Evolutionary conservation across 176 grass and related monocot species (phyloP).

Genomic region (Oropetium thomaeum): DNA sequence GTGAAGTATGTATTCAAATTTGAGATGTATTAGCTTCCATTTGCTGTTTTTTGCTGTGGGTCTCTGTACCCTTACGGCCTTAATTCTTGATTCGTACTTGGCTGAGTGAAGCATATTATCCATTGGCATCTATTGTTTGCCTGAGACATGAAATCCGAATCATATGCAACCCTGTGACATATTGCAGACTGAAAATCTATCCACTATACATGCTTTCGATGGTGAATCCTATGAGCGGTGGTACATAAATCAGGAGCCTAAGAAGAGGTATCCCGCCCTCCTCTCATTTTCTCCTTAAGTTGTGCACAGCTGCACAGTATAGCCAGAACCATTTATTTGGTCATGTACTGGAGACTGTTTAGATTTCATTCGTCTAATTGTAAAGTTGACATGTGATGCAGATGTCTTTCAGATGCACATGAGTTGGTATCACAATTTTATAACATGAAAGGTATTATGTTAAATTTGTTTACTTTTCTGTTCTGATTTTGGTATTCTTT

Average conservation of each 20-base stretch:
- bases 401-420: slow-evolving; percentile 38
- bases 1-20: background rate
- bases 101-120: background rate
- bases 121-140: background rate
- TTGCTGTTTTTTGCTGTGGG: background rate
- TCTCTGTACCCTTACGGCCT: background rate
- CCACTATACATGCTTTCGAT: slow-evolving; percentile 51
- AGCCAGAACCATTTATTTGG: background rate
- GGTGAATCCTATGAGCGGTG: slow-evolving; percentile 44
- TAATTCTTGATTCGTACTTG: background rate
- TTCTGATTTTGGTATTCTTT: background rate
- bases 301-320: background rate
- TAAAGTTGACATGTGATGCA: background rate
- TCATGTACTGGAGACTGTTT: background rate
- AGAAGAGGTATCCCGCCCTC: slow-evolving; percentile 35
- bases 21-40: background rate
- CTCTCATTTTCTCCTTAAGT: background rate
- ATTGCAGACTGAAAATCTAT: slow-evolving; percentile 44
- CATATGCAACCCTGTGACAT: background rate
- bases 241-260: slow-evolving; percentile 47
- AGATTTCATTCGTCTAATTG: background rate
- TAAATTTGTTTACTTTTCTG: background rate
- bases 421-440: slow-evolving; percentile 40
- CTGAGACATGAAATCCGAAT: background rate
- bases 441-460: slow-evolving; percentile 30